Evolutionary conservation across 306 rosid genomes (phyloP).

Genomic region (Adenanthera pavonina): DNA sequence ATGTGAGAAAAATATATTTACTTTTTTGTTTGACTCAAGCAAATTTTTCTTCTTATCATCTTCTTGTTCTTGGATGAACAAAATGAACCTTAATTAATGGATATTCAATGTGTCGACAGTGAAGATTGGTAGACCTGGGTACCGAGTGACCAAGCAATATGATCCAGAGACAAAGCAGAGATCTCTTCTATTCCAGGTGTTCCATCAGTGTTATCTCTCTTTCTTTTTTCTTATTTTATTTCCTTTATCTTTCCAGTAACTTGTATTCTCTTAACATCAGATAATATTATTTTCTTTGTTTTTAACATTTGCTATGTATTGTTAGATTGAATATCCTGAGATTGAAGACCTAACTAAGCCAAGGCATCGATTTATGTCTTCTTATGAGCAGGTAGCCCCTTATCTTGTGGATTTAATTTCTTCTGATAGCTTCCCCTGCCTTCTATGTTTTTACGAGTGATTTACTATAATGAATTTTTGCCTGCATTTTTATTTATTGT

Average conservation of each 20-base stretch:
- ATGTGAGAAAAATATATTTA: not conserved
- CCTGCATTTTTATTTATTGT: slow-evolving; percentile 7
- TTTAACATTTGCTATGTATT: not conserved
- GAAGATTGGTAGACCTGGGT: slow-evolving; percentile 96
- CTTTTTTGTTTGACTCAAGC: not conserved
- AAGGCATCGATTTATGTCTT: slow-evolving; percentile 95
- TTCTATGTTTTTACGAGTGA: not conserved
- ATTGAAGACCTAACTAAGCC: slow-evolving; percentile 92
- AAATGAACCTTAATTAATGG: not conserved
- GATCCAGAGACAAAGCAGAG: slow-evolving; percentile 93
- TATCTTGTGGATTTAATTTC: slow-evolving; percentile 3
- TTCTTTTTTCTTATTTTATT: not conserved
- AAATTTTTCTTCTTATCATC: not conserved
- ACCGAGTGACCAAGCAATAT: slow-evolving; percentile 89
- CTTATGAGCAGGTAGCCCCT: slow-evolving; percentile 82
- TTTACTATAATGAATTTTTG: not conserved
- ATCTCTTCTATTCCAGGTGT: slow-evolving; percentile 92
- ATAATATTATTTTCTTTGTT: slow-evolving; percentile 1
- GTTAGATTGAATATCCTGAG: slow-evolving; percentile 96
- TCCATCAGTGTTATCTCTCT: not conserved
- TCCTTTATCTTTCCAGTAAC: not conserved
- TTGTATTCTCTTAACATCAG: not conserved
- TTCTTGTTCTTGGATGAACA: not conserved
- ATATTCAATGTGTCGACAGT: slow-evolving; percentile 53
- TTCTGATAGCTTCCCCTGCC: not conserved